A percentile compares a stretch with the other conserved stretches of the same genome.
phyloP scores from a whole-genome alignment of 352 stramenopile genomes.

The Globisporangium megalacanthum region DNA sequence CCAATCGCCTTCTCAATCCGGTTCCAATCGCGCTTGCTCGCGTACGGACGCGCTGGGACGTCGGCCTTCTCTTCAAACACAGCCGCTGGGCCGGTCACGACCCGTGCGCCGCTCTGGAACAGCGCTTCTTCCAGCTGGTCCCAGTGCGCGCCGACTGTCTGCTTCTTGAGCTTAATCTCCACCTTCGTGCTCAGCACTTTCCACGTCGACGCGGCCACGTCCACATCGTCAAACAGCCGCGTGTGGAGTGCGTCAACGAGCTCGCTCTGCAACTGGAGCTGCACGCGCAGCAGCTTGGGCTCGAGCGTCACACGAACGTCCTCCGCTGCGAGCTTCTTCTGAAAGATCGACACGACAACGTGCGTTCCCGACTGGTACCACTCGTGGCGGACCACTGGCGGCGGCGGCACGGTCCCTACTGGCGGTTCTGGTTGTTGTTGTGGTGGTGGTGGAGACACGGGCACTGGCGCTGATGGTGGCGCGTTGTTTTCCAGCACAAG shows the following conservation, averaged over 20 bases:
- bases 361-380: constrained; percentile 84
- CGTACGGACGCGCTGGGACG: constrained; percentile 57
- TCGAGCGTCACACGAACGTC: constrained; percentile 58
- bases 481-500: constrained; percentile 4
- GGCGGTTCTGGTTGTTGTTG: not conserved
- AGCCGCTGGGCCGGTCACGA: constrained; percentile 47
- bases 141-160: constrained; percentile 46
- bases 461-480: not conserved
- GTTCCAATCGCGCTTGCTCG: constrained; percentile 86
- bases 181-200: constrained; percentile 67
- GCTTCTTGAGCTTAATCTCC: constrained; percentile 83
- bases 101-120: constrained; percentile 33
- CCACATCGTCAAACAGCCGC: constrained; percentile 68
- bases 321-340: constrained; percentile 69
- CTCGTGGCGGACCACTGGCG: constrained; percentile 37
- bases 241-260: constrained; percentile 59
- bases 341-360: constrained; percentile 78
- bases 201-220: constrained; percentile 45
- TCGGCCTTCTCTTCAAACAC: constrained; percentile 58
- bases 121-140: constrained; percentile 66
- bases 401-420: not conserved
- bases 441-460: not conserved
- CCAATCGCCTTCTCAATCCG: constrained; percentile 75
- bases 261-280: constrained; percentile 42
- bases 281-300: constrained; percentile 41